Evolutionary conservation across 2,329 filamentous ascomycete species (phyloP), one percentile per base, ranked within the genome.

Genomic region (Microdochium paspali): DNA sequence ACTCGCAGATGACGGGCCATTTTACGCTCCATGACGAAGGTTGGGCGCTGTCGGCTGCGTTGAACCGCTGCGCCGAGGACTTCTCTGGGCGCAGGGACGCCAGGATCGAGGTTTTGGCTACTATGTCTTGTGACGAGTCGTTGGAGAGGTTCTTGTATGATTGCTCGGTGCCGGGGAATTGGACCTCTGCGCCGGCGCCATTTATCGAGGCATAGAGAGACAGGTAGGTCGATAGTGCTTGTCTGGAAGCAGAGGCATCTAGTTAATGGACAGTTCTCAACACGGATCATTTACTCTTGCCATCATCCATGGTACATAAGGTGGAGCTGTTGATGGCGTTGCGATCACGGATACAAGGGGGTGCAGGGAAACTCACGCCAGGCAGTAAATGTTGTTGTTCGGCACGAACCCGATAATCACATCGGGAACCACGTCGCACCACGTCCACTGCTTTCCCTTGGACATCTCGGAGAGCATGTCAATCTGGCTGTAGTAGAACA

Each of bases 401-500:
- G 69, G 69, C 10, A 70, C 68, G 50, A 68, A 69, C 4, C 69
- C 69, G 48, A 61, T 54, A 49, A 73, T 70, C 28, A 65, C 56
- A 49, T 72, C 69, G 0, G 70, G 69, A 6, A 67, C 65, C 15
- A 71, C 61, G 48, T 71, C 68, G 50, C 63, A 66, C 62, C 66
- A 72, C 12, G 59, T 64, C 69, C 69, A 72, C 0, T 49, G 23
- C 55, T 71, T 70, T 2, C 63, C 65, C 46, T 61, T 53, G 10
- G 61, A 56, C 42, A 65, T 54, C 28, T 58, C 49, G 24, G 58
- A 56, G 20, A 72, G 55, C 45, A 67, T 55, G 50, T 72, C 70
- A 20, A 64, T 61, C 55, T 72, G 68, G n/a, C 54, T 59, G 53
- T 72, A 72, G 57, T 73, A 72, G 58, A 72, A 72, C 50, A 72